Evolutionary conservation across 306 rosid genomes (phyloP), one percentile per base, ranked within the genome.

Genomic region (Sesbania bispinosa): DNA sequence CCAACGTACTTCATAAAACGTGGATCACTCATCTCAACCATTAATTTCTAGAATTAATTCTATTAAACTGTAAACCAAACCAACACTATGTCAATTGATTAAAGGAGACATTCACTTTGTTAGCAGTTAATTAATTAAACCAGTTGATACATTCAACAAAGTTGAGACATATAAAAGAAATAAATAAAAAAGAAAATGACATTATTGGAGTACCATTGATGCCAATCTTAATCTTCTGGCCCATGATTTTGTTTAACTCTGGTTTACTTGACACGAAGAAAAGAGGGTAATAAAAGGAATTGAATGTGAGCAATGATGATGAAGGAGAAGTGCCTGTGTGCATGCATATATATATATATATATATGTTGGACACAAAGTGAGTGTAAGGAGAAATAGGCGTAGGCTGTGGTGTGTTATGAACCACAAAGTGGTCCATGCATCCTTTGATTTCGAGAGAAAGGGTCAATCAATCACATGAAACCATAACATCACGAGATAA

Each of bases 151-250:
- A 7, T 42, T 7, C 7, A 63, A 6, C 20, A 26, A 63, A 11
- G 11, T 38, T 63, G 38, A 4, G 38, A 38, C 38, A 62, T 10
- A 62, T 23, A 10, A 61, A 30, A 10, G 10, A 5, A 0, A 4
- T 10, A 10, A 9, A 62, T 1, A 7, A 7, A 5, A 16, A 18
- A 8, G 2, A 20, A 43, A 66, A 32, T 10, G 43, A 14, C 10
- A 33, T 58, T 16, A 10, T 21, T 54, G 13, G 16, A n/a, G 65
- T 77, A 90, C 97, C 94, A 70, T 88, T 90, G 82, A 90, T 90
- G 26, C 94, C 97, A 62, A 90, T 88, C 90, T 83, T 90, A 78
- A 88, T 71, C 83, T 87, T 89, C 33, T 38, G 64, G 35, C 62
- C 81, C 90, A 89, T 89, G 77, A 66, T 5, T 46, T 4, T 62